Evolutionary conservation across 1,139 yeast species (phyloP).

Genomic region (Pichia sp.): DNA sequence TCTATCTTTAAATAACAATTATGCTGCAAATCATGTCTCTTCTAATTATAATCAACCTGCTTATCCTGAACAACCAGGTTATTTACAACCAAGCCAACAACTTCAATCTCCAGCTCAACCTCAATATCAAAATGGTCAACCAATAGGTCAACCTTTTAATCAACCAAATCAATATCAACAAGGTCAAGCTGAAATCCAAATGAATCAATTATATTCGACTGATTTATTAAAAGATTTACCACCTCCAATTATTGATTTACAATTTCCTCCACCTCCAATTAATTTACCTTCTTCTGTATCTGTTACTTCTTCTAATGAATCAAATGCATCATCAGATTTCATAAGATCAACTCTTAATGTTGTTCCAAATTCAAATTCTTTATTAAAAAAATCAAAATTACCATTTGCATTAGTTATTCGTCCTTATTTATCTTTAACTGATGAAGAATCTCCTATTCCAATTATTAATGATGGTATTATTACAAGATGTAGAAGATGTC

Average conservation of each 20-base stretch:
- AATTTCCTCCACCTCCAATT: slow-evolving; percentile 90
- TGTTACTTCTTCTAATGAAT: slow-evolving; percentile 53
- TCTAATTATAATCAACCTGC: slow-evolving; percentile 6
- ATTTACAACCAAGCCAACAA: slow-evolving; percentile 1
- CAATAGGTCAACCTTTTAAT: slow-evolving; percentile 1
- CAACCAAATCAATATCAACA: not conserved
- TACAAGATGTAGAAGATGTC: slow-evolving; percentile 94
- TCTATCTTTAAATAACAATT: slow-evolving; percentile 2
- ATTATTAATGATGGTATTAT: slow-evolving; percentile 72
- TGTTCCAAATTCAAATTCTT: slow-evolving; percentile 63
- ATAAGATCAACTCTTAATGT: slow-evolving; percentile 87
- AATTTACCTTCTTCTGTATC: slow-evolving; percentile 62
- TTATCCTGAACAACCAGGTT: slow-evolving; percentile 4
- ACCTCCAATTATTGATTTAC: slow-evolving; percentile 80
- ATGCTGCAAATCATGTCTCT: slow-evolving; percentile 3
- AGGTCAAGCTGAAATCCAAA: not conserved
- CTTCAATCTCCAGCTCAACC: slow-evolving; percentile 5
- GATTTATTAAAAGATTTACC: slow-evolving; percentile 79
- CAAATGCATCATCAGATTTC: slow-evolving; percentile 69
- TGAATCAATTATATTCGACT: slow-evolving; percentile 76
- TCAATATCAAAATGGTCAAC: not conserved
- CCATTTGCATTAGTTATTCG: slow-evolving; percentile 88
- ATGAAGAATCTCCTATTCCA: slow-evolving; percentile 64
- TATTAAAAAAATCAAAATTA: slow-evolving; percentile 81
- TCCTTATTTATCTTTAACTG: slow-evolving; percentile 76